Base-by-base conservation (phyloP, 768 basidiomycete genomes). In the Obba rivulosa region DNA sequence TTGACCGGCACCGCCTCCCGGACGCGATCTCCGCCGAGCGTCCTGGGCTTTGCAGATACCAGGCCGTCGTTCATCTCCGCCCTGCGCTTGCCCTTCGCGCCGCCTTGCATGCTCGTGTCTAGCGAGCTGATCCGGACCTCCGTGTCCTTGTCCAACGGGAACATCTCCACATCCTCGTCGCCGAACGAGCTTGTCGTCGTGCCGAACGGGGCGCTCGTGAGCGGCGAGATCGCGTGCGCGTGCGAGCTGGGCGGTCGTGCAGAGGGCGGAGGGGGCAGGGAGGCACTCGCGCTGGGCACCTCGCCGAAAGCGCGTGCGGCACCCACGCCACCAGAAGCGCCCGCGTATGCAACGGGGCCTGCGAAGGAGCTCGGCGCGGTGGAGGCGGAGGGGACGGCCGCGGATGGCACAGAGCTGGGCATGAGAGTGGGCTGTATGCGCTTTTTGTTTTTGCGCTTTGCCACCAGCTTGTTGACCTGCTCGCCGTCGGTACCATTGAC, bases 401-500 rank as follows among this genome's bases (percentile, higher is more conserved):
- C 51, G 53, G 7, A 61, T 34, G 20, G 57, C 50, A 1, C 68
- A 67, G 28, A 31, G 28, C 28, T 31, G 7, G 28, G 28, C 41
- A 70, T 55, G 55, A 69, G 67, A 18, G 68, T 61, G 21, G 77
- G 75, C 52, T 74, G 75, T n/a, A 74, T 72, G 43, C 87, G 77
- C 62, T 85, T 86, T 69, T 87, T 87, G 2, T 69, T 61, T 45
- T 74, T 79, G 47, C 86, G 78, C 62, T 88, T 87, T 42, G 87
- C 87, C 8, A 89, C 80, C 11, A 90, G 75, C 50, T 78, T 77
- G 55, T 89, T 86, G 39, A 89, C 76, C 41, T 76, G 71, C 62
- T 87, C 85, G 14, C 75, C 78, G 2, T 58, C 57, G 23, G 21
- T 43, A 13, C 47, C 47, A 34, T 37, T 48, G 17, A 48, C 50